Evolutionary conservation across 129 eudicot species (phyloP), one percentile per base, ranked within the genome.

Genomic region (Rutidosis leptorrhynchoides): DNA sequence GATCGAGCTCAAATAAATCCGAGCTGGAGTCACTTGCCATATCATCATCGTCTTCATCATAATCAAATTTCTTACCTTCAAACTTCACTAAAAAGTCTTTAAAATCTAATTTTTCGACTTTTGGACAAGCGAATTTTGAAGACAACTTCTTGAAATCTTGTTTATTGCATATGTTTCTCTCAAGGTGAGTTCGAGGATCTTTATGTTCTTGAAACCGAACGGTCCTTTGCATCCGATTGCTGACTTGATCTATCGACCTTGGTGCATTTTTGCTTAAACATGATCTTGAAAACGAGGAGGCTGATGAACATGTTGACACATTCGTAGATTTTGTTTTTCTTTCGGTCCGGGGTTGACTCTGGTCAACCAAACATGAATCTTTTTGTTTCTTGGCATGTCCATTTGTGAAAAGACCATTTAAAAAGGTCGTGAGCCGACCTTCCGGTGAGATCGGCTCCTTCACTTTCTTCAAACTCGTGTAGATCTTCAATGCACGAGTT

Each of bases 381-480:
- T 78, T 79, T 19, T 55, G 65, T 71, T 80, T 82, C 73, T 82
- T 83, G 0, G 71, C 29, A 45, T 76, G 74, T 15, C 72, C 85
- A 30, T 72, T 80, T 54, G 78, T 56, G 74, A 90, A 90, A 28
- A 90, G 72, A 10, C 83, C 77, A 43, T 71, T 78, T 15, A 90
- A 69, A 37, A 90, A 84, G 37, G 73, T 87, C 0, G 86, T 69
- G 1, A 90, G 71, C 10, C 87, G 80, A 16, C 81, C 92, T 12
- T 95, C 97, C 0, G 97, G 95, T 1, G 97, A 90, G 74, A 90
- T 84, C 29, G 95, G 95, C 77, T 87, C 87, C 75, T 87, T 87
- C 81, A 83, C 73, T 17, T 83, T 84, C 81, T 84, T 90, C 69
- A 90, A 69, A 45, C 87, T 90, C 3, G 84, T 49, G 32, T 90